Conservation (phyloP, 2,329 filamentous ascomycete genomes). For the Trematosphaeria pertusa region DNA sequence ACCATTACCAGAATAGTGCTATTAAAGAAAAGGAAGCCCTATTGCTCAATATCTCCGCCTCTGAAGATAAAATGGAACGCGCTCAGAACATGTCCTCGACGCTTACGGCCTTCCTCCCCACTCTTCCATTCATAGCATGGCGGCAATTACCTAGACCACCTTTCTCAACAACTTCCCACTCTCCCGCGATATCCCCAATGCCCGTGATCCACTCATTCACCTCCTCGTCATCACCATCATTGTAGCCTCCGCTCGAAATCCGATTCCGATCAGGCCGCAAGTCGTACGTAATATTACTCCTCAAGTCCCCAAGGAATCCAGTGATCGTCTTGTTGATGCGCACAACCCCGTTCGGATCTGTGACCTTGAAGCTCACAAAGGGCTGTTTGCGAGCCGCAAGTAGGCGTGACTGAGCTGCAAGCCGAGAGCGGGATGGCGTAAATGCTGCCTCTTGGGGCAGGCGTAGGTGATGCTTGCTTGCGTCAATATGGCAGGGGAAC, state of each 20-base stretch:
- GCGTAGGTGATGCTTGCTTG: slow-evolving; percentile 1
- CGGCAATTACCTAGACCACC: slow-evolving; percentile 21
- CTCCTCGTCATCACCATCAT: slow-evolving; percentile 15
- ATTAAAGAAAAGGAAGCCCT: too few relatives aligned
- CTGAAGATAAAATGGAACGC: too few relatives aligned
- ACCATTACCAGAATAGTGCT: too few relatives aligned
- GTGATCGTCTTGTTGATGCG: slow-evolving; percentile 63
- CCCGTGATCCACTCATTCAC: slow-evolving; percentile 34
- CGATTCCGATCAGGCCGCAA: slow-evolving; percentile 60
- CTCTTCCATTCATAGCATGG: slow-evolving; percentile 20
- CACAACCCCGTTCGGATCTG: slow-evolving; percentile 55
- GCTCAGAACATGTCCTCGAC: slow-evolving; percentile 29
- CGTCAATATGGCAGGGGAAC: slow-evolving; percentile 12
- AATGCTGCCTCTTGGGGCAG: slow-evolving; percentile 25
- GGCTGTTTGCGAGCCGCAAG: slow-evolving; percentile 63
- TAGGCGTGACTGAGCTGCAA: slow-evolving; percentile 70
- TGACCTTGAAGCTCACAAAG: slow-evolving; percentile 66
- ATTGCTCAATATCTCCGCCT: too few relatives aligned
- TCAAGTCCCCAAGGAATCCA: slow-evolving; percentile 67
- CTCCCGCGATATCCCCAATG: slow-evolving; percentile 32
- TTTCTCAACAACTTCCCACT: slow-evolving; percentile 15
- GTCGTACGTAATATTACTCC: slow-evolving; percentile 66
- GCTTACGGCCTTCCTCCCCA: slow-evolving; percentile 11
- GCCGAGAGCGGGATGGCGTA: slow-evolving; percentile 62
- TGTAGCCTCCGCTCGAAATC: slow-evolving; percentile 2